A percentile compares a stretch with the other conserved stretches of the same genome.
Evolutionary conservation across 352 stramenopile species (phyloP).

Genomic region (Globisporangium mamillatum): DNA sequence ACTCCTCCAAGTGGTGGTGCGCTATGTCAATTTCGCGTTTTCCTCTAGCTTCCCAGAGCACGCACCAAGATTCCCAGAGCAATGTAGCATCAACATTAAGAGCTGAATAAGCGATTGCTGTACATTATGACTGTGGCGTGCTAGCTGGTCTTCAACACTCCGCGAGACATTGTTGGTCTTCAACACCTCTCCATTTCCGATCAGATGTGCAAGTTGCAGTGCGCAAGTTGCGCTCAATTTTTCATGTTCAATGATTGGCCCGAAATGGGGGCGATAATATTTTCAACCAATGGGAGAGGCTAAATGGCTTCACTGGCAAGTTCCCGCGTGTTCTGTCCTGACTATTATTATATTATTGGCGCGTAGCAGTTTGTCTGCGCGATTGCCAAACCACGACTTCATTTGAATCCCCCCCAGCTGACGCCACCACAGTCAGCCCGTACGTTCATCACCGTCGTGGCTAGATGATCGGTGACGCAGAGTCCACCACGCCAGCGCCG

Average conservation of each 20-base stretch:
- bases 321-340: neutral
- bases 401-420: conserved; percentile 19
- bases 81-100: neutral
- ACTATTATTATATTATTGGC: neutral
- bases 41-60: neutral
- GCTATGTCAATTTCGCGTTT: neutral
- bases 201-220: neutral
- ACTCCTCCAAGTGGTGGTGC: too few species aligned
- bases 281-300: neutral
- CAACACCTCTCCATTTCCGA: neutral
- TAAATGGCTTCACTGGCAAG: neutral
- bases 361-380: neutral
- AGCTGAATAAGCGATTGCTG: neutral
- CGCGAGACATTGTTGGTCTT: neutral
- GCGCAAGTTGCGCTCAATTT: neutral
- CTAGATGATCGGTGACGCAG: conserved; percentile 19
- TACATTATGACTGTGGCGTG: neutral
- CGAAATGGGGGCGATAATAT: neutral
- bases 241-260: neutral
- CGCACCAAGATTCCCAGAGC: too few species aligned
- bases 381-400: neutral
- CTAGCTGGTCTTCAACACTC: neutral
- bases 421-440: conserved; percentile 37
- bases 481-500: conserved; percentile 11
- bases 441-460: neutral